phyloP scores from a whole-genome alignment of 1,284 basidiomycete genomes.

The Coniophora puteana region DNA sequence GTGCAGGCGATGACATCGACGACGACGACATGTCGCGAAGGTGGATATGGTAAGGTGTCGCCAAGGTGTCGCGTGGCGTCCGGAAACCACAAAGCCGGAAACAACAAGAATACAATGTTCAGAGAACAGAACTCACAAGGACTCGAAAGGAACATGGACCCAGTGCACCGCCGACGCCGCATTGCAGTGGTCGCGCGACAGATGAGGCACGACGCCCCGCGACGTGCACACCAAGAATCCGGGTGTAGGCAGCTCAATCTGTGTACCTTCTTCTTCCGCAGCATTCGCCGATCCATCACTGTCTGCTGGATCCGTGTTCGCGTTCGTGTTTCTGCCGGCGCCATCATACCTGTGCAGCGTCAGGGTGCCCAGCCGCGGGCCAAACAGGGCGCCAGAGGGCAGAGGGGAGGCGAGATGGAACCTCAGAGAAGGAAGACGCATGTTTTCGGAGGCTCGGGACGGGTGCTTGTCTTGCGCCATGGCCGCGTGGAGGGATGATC shows the following conservation, averaged over 20 bases:
- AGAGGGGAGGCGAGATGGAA: constrained; percentile 12
- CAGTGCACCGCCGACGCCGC: constrained; percentile 50
- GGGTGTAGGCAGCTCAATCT: constrained; percentile 52
- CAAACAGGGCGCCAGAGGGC: constrained; percentile 13
- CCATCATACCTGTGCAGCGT: too few relatives aligned
- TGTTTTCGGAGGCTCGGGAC: too few relatives aligned
- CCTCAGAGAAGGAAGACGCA: constrained; percentile 12
- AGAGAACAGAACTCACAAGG: constrained; percentile 73
- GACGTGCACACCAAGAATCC: constrained; percentile 59
- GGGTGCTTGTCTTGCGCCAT: too few relatives aligned
- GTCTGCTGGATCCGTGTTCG: not conserved
- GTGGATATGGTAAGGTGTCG: too few relatives aligned
- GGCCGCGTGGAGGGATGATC: too few relatives aligned
- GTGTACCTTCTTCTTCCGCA: not conserved
- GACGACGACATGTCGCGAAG: too few relatives aligned
- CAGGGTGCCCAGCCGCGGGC: constrained; percentile 20
- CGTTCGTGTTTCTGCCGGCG: too few relatives aligned
- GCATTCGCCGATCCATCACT: not conserved
- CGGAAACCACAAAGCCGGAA: not conserved
- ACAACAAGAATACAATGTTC: not conserved
- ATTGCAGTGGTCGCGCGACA: constrained; percentile 60
- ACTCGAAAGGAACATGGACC: constrained; percentile 72
- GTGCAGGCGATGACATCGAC: not conserved
- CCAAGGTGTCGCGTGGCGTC: too few relatives aligned
- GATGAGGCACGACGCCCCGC: constrained; percentile 70